These are phyloP conservation scores for Quercus engelmannii DNA, from an alignment of 306 rosid genomes.

Conservation along the genomic window DNA sequence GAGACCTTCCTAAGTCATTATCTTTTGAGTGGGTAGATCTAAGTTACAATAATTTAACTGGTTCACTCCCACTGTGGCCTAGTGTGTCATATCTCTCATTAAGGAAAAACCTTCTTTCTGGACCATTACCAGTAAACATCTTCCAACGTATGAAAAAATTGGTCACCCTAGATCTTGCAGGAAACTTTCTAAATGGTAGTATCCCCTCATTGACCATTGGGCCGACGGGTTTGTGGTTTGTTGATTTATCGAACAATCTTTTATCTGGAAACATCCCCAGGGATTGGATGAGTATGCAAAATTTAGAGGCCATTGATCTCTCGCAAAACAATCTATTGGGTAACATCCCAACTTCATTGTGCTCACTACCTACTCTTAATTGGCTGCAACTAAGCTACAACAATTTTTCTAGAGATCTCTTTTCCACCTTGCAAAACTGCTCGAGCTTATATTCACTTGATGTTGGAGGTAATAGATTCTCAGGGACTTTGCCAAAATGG, in stretches of 20 bases:
- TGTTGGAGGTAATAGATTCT: not conserved
- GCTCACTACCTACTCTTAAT: not conserved
- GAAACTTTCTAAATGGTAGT: not conserved
- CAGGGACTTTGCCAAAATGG: slow-evolving; percentile 6
- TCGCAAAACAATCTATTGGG: not conserved
- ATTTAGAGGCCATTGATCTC: not conserved
- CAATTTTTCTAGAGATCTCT: not conserved
- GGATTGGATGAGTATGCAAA: not conserved
- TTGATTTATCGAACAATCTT: not conserved
- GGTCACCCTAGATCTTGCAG: too few species aligned
- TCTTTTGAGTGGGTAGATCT: not conserved
- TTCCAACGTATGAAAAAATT: too few species aligned
- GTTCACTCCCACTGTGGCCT: slow-evolving; percentile 2
- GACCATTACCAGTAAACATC: too few species aligned
- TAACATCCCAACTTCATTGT: not conserved
- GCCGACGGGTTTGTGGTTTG: not conserved
- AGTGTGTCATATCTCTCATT: not conserved
- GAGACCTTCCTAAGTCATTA: not conserved
- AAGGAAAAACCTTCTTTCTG: too few species aligned
- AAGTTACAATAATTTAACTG: not conserved
- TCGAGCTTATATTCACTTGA: not conserved
- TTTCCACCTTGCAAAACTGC: not conserved
- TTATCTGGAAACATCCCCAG: not conserved
- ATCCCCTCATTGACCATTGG: not conserved
- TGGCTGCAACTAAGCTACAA: slow-evolving; percentile 3